Conservation (phyloP, 163 green algal genomes). For the Picocystis sp. region DNA sequence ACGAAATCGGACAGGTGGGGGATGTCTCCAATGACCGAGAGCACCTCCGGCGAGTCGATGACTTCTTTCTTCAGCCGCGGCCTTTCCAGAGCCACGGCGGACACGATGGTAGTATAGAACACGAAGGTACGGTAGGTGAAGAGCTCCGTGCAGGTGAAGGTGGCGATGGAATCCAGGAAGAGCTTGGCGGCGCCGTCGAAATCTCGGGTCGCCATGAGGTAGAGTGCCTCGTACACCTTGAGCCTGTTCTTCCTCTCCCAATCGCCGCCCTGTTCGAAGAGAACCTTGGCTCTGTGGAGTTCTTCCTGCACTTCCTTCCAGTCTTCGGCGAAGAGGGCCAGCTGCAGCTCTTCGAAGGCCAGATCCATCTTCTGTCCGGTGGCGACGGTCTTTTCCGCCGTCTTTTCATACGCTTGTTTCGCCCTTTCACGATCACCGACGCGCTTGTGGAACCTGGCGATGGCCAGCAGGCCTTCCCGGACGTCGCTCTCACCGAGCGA, state of each 20-base stretch:
- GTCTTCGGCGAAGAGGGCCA: constrained; percentile 61
- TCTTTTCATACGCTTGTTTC: constrained; percentile 41
- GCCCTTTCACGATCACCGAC: constrained; percentile 41
- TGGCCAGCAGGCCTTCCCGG: constrained; percentile 66
- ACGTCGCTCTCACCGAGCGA: constrained; percentile 60
- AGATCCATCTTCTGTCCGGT: constrained; percentile 83
- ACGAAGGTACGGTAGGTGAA: constrained; percentile 72
- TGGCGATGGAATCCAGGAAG: constrained; percentile 86
- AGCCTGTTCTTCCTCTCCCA: constrained; percentile 99
- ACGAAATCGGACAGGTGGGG: constrained; percentile 61
- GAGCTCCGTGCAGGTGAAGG: constrained; percentile 90
- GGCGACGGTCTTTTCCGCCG: constrained; percentile 76
- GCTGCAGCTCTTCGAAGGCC: constrained; percentile 64
- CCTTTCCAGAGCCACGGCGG: constrained; percentile 50
- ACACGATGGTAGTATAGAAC: constrained; percentile 77
- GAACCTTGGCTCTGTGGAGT: constrained; percentile 46
- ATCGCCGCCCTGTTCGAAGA: constrained; percentile 83
- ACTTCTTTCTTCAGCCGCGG: constrained; percentile 54
- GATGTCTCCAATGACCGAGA: constrained; percentile 72
- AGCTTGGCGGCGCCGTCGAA: constrained; percentile 68
- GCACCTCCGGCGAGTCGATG: constrained; percentile 88
- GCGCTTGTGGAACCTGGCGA: constrained; percentile 63
- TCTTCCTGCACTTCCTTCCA: constrained; percentile 54
- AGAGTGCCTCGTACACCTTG: constrained; percentile 94
- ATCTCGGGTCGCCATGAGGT: constrained; percentile 61